Evolutionary conservation across 179 eudicot species (phyloP).

Genomic region (Camellia oleifera): DNA sequence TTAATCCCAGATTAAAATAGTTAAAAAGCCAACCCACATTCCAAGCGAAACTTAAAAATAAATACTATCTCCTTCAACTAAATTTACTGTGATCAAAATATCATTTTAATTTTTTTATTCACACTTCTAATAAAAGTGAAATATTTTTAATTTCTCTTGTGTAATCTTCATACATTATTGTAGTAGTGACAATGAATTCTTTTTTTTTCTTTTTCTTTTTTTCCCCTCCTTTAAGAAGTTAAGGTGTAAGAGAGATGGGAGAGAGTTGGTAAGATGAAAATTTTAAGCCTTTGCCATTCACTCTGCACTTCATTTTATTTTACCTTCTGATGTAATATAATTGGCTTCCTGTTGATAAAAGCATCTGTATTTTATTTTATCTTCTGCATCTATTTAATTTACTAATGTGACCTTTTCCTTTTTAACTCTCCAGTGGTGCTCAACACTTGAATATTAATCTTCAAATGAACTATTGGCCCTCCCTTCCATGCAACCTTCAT

Average conservation of each 20-base stretch:
- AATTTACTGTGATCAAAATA: too few relatives aligned
- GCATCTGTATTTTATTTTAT: too few relatives aligned
- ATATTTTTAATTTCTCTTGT: too few relatives aligned
- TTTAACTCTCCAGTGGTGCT: conserved; percentile 41
- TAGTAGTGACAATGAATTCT: too few relatives aligned
- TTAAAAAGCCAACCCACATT: too few relatives aligned
- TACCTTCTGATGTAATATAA: background rate
- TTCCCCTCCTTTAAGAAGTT: background rate
- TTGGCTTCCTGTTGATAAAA: background rate
- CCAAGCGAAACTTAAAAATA: too few relatives aligned
- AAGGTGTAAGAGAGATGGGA: background rate
- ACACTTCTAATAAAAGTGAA: too few relatives aligned
- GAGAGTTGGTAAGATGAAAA: background rate
- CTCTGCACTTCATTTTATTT: background rate
- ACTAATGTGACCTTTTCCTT: background rate
- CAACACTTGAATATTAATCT: conserved; percentile 84
- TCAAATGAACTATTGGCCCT: conserved; percentile 94
- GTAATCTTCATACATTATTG: too few relatives aligned
- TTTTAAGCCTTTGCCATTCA: background rate
- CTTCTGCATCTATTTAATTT: background rate
- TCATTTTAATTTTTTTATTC: too few relatives aligned
- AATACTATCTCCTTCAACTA: too few relatives aligned
- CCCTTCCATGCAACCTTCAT: conserved; percentile 74
- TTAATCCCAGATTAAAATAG: too few relatives aligned
- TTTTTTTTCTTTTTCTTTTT: background rate